Evolutionary conservation across 2,329 filamentous ascomycete genomes (phyloP), one percentile per base, ranked within the genome.

Genomic region (Fusarium brevicatenulatum): DNA sequence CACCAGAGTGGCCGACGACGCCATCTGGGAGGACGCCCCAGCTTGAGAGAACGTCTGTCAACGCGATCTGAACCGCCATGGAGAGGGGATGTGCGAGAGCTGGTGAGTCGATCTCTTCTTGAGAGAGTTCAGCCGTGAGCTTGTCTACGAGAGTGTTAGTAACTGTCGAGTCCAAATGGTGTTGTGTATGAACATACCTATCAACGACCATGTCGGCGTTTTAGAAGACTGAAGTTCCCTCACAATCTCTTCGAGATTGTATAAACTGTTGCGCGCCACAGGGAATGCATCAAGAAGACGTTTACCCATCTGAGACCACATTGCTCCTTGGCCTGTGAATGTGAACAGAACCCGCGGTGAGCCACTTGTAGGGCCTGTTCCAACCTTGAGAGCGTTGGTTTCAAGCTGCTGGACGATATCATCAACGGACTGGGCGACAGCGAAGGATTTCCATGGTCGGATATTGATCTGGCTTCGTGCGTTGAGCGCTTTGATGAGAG

Each of bases 261-360:
- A 23, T 9, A 76, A 63, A n/a, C 69, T 75, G 5, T 74, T 66
- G 16, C 66, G 73, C 18, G 73, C 73, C 28, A 76, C 66, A 23
- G 73, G 73, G 53, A 73, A 76, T 36, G 66, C 63, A 49, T 76
- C 63, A 2, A 76, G 50, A 8, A 76, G 73, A 21, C 71, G 68
- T 47, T 71, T 76, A 4, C 73, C 73, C 73, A 75, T 75, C 46
- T 74, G 73, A 0, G 73, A 72, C 73, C 73, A 75, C 52, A 73
- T 76, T 7, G 73, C 73, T 56, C 73, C 73, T 44, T 75, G 73
- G 0, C 73, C 73, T 1, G 73, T 75, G 56, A 75, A 75, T 39
- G 69, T 46, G 34, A 76, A 76, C 3, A 76, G 46, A 9, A 71
- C 28, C 6, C 52, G 54, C 7, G 70, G 59, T 2, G 54, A 40